phyloP scores from a whole-genome alignment of 331 rosid species.

The Quercus tomentella region DNA sequence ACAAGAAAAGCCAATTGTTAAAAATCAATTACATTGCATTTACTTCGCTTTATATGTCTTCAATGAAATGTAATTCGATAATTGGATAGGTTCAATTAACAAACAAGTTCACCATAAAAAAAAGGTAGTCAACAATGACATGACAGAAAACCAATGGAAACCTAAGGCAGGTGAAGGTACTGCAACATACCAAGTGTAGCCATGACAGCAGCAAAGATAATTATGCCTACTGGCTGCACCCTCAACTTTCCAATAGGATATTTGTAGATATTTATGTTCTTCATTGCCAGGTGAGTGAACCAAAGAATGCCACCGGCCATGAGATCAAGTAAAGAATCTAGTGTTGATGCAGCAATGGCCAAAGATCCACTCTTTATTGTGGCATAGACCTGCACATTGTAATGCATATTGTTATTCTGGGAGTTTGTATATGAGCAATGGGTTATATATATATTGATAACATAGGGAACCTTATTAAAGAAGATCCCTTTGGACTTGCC shows the following conservation, averaged over 20 bases:
- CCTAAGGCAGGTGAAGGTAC: neutral
- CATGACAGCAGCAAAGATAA: slow-evolving; percentile 92
- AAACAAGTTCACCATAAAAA: neutral
- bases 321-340: slow-evolving; percentile 94
- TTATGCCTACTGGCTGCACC: slow-evolving; percentile 96
- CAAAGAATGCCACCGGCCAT: slow-evolving; percentile 97
- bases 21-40: neutral
- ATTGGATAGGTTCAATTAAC: neutral
- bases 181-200: slow-evolving; percentile 79
- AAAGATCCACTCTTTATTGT: slow-evolving; percentile 84
- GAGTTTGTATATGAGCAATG: neutral
- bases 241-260: slow-evolving; percentile 95
- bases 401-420: neutral
- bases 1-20: too few species aligned
- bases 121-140: neutral
- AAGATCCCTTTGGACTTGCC: too few species aligned
- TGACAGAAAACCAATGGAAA: neutral
- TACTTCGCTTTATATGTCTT: neutral
- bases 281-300: slow-evolving; percentile 91
- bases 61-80: neutral
- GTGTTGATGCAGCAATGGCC: slow-evolving; percentile 96
- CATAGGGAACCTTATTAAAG: too few species aligned
- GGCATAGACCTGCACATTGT: slow-evolving; percentile 62
- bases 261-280: slow-evolving; percentile 62
- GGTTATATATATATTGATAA: neutral